phyloP scores from a whole-genome alignment of 352 stramenopile genomes.

The Elongisporangium anandrum region DNA sequence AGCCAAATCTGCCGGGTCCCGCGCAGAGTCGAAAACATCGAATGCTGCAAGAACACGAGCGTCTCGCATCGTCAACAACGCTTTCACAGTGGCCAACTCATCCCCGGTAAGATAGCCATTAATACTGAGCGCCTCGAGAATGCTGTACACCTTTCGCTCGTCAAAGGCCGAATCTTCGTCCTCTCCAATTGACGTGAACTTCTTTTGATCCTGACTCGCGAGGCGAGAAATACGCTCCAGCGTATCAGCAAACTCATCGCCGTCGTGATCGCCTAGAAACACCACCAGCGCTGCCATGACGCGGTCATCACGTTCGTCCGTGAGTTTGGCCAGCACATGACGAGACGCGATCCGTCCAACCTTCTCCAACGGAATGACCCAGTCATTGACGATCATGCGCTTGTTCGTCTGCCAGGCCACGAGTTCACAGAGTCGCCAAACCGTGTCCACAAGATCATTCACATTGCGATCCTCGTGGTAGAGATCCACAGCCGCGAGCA shows the following conservation, averaged over 20 bases:
- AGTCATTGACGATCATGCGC: constrained; percentile 40
- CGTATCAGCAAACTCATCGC: constrained; percentile 60
- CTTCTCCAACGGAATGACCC: constrained; percentile 43
- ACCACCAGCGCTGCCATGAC: constrained; percentile 63
- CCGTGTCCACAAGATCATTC: constrained; percentile 47
- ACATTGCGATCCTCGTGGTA: constrained; percentile 44
- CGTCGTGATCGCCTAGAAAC: constrained; percentile 58
- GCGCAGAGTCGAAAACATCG: constrained; percentile 42
- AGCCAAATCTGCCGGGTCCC: constrained; percentile 47
- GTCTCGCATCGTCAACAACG: constrained; percentile 25
- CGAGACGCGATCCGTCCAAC: constrained; percentile 17
- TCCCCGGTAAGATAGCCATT: constrained; percentile 18
- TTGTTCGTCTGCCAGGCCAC: constrained; percentile 57
- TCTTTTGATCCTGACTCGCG: constrained; percentile 1
- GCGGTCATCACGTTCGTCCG: constrained; percentile 51
- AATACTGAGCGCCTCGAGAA: constrained; percentile 23
- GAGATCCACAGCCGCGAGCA: constrained; percentile 51
- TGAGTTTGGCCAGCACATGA: constrained; percentile 37
- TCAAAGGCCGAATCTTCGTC: constrained; percentile 14
- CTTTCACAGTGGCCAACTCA: constrained; percentile 21
- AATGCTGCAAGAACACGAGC: constrained; percentile 44
- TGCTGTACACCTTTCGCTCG: constrained; percentile 9
- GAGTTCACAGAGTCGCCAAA: constrained; percentile 57
- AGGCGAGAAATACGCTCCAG: constrained; percentile 33
- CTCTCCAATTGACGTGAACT: not conserved